Percentiles rank a stretch among this genome's conserved stretches.
These are phyloP conservation scores for Mycogone perniciosa DNA, from an alignment of 2,329 filamentous ascomycete species.

Conservation along the genomic window DNA sequence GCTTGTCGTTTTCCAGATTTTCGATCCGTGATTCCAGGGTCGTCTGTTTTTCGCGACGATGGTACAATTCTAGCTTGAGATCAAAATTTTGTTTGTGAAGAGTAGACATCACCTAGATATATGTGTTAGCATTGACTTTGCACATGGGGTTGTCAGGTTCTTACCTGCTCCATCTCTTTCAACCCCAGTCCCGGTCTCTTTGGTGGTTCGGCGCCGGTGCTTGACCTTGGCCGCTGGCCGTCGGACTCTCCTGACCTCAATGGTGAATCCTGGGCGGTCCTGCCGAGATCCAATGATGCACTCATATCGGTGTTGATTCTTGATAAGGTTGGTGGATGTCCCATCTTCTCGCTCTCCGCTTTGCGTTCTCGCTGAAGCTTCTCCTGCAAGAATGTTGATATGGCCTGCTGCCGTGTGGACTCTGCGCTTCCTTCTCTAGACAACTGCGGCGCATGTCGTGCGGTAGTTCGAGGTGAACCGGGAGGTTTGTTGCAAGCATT, in stretches of 20 bases:
- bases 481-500: constrained; percentile 29
- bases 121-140: not conserved
- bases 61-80: constrained; percentile 65
- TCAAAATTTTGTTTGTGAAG: constrained; percentile 73
- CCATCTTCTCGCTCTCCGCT: constrained; percentile 39
- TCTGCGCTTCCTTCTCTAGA: constrained; percentile 39
- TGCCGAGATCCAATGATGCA: constrained; percentile 32
- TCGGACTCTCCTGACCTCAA: constrained; percentile 28
- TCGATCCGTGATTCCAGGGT: constrained; percentile 53
- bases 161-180: constrained; percentile 62
- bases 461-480: constrained; percentile 30
- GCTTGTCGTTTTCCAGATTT: constrained; percentile 46
- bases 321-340: constrained; percentile 25
- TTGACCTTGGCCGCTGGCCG: constrained; percentile 37
- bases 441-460: constrained; percentile 36
- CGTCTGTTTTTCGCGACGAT: constrained; percentile 58
- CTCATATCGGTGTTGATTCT: constrained; percentile 33
- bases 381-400: constrained; percentile 50
- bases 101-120: constrained; percentile 52
- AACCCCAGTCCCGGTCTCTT: constrained; percentile 53
- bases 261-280: constrained; percentile 34
- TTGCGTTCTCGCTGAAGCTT: constrained; percentile 46
- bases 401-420: constrained; percentile 31
- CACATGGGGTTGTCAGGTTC: constrained; percentile 13
- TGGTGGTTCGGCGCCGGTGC: constrained; percentile 30